Base-by-base conservation (phyloP, 148 eudicot species). In the Selenicereus undatus region DNA sequence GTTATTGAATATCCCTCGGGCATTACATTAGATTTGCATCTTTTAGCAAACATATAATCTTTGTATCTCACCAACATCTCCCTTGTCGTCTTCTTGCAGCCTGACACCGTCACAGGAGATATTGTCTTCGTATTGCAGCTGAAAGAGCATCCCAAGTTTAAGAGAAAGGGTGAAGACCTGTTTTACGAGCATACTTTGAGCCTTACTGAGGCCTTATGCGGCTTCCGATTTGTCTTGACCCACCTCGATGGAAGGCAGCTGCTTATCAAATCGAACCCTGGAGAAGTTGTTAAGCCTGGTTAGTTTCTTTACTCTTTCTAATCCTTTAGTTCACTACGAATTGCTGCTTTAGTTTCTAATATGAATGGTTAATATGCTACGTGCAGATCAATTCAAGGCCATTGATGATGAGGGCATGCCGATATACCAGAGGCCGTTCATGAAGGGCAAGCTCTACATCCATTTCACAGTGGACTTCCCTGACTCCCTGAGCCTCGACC, bases 331-430 rank as follows among this genome's bases (percentile, higher is more conserved):
- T 42, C 43, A 4, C 43, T 39, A 39, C 8, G 3, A 14, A 45
- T 42, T 14, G 9, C 48, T 32, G 21, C 24, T 24, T 2, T 12
- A n/a, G 2, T 11, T 21, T 39, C 43, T 39, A 39, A 39, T 39
- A 7, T 39, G 43, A 39, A 39, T 7, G 5, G 43, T 39, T 39
- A 39, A 39, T 39, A 39, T 39, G 43, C 43, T 39, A 5, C 5
- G 43, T 79, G 75, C 87, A 92, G 97, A 91, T 87, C 86, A 86
- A 86, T 91, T 70, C 79, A 92, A 92, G 90, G 97, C 90, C 36
- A 90, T 92, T 30, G 89, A 92, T 35, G 97, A 92, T 50, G 97
- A 92, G 82, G 97, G 97, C 0, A 92, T 92, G 97, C 91, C 91
- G 0, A 88, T 92, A 58, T 87, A 91, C 85, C 97, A 91, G 77